Evolutionary conservation across 768 basidiomycete species (phyloP).

Genomic region (Hygrocybe punicea): DNA sequence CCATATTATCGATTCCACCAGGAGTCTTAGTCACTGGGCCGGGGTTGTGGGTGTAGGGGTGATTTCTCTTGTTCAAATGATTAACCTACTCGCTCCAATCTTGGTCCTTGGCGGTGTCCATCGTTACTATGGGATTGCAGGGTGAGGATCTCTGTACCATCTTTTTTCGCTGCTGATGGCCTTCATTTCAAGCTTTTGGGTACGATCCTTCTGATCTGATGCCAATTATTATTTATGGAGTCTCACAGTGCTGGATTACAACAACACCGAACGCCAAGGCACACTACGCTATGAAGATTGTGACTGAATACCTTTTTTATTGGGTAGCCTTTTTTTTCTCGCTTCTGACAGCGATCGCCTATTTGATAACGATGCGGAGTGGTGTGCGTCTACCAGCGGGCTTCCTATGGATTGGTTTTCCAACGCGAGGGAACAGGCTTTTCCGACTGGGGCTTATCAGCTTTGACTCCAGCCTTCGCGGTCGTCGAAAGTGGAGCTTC

Average conservation of each 20-base stretch:
- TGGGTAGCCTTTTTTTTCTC: not conserved
- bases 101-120: not conserved
- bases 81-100: not conserved
- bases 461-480: not conserved
- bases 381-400: not conserved
- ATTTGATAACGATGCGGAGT: not conserved
- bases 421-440: not conserved
- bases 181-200: not conserved
- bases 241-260: not conserved
- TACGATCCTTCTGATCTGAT: not conserved
- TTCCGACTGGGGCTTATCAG: not conserved
- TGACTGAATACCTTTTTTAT: not conserved
- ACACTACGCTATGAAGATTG: not conserved
- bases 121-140: not conserved
- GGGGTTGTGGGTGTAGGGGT: not conserved
- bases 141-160: not conserved
- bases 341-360: not conserved
- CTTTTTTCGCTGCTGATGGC: not conserved
- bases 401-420: not conserved
- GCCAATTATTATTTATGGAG: not conserved
- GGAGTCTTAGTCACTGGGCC: not conserved
- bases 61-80: not conserved
- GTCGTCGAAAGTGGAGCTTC: not conserved
- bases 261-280: not conserved
- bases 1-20: not conserved